Conservation (phyloP, 2,329 filamentous ascomycete genomes). For the Paraconiothyrium sp. region DNA sequence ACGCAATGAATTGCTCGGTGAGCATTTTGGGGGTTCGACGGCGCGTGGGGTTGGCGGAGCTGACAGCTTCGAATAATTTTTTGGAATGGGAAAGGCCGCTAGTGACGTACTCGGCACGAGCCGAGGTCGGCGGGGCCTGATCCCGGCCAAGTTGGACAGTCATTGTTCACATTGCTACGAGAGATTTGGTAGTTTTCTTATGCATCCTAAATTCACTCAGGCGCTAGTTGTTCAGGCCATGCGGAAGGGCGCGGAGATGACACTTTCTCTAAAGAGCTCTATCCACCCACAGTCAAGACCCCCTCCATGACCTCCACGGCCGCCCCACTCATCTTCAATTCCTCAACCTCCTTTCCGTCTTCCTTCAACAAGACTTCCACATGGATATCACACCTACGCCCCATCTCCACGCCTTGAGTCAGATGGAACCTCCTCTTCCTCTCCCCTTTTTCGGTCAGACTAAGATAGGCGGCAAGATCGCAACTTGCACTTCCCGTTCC, state of each 20-base stretch:
- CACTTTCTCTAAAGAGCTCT: background rate
- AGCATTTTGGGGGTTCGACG: slow-evolving; percentile 52
- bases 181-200: background rate
- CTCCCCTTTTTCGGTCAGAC: slow-evolving; percentile 44
- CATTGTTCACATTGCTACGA: background rate
- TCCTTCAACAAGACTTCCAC: slow-evolving; percentile 53
- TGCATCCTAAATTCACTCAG: background rate
- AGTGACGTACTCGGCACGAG: slow-evolving; percentile 16
- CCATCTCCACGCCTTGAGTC: slow-evolving; percentile 61
- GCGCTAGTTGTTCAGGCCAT: background rate
- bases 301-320: slow-evolving; percentile 52
- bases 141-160: background rate
- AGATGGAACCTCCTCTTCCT: slow-evolving; percentile 47
- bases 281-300: slow-evolving; percentile 1
- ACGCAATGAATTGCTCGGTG: slow-evolving; percentile 60
- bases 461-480: slow-evolving; percentile 53
- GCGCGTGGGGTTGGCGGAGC: slow-evolving; percentile 13
- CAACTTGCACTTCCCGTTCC: slow-evolving; percentile 60
- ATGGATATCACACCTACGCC: slow-evolving; percentile 57
- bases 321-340: slow-evolving; percentile 51
- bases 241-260: background rate
- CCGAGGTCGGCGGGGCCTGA: background rate
- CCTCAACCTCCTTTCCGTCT: slow-evolving; percentile 45
- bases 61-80: slow-evolving; percentile 23
- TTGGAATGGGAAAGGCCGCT: slow-evolving; percentile 13